These are phyloP conservation scores for Chalciporus sp. DNA, from an alignment of 1,284 basidiomycete species.

Conservation along the genomic window DNA sequence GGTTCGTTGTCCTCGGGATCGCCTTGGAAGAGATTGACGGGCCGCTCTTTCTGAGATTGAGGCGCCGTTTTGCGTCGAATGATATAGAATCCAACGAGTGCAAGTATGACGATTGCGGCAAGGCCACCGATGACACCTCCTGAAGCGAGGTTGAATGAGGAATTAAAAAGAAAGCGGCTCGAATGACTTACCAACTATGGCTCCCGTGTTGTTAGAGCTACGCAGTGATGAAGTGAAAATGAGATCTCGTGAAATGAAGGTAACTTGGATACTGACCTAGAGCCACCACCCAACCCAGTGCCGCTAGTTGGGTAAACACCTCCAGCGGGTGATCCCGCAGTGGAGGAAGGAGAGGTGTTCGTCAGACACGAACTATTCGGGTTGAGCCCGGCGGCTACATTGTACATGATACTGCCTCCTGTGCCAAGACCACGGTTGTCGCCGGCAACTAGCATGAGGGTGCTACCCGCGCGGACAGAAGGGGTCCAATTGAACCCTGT, in stretches of 20 bases:
- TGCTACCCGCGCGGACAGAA: slow-evolving; percentile 61
- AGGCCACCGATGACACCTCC: slow-evolving; percentile 70
- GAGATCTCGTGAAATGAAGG: neutral
- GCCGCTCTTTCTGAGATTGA: slow-evolving; percentile 50
- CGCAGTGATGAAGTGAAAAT: neutral
- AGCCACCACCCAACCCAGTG: slow-evolving; percentile 21
- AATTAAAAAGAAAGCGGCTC: neutral
- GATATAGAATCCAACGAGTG: slow-evolving; percentile 53
- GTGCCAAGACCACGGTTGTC: slow-evolving; percentile 67
- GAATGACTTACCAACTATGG: slow-evolving; percentile 56
- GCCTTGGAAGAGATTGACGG: slow-evolving; percentile 65
- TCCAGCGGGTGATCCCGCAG: slow-evolving; percentile 74
- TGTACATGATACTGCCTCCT: slow-evolving; percentile 62
- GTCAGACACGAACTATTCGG: slow-evolving; percentile 58
- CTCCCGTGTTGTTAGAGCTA: slow-evolving; percentile 51
- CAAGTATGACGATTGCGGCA: slow-evolving; percentile 45
- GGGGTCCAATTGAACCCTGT: slow-evolving; percentile 72
- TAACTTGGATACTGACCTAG: slow-evolving; percentile 27
- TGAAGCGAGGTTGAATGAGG: slow-evolving; percentile 17
- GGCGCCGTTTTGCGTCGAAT: slow-evolving; percentile 48
- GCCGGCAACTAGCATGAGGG: slow-evolving; percentile 64
- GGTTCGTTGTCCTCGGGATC: slow-evolving; percentile 52
- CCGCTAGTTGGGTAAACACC: slow-evolving; percentile 64
- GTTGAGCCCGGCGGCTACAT: slow-evolving; percentile 50
- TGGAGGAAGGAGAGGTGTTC: slow-evolving; percentile 67